Conservation (phyloP, 345 rosid species). For the Pistacia integerrima region DNA sequence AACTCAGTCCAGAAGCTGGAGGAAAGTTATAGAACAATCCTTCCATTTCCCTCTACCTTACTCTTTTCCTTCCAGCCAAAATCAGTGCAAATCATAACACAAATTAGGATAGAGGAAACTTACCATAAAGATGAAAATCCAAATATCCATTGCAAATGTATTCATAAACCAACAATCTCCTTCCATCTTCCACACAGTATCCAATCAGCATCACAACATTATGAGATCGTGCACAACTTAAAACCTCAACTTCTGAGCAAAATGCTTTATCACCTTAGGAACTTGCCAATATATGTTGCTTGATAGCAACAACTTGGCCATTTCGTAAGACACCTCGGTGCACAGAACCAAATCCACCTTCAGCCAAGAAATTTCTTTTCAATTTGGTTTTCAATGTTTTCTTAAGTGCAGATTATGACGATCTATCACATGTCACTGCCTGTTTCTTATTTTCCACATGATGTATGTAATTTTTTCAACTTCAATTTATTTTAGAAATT, state of each 20-base stretch:
- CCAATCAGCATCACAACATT: constrained; percentile 96
- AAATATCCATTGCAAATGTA: constrained; percentile 92
- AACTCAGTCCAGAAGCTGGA: neutral
- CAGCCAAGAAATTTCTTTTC: constrained; percentile 84
- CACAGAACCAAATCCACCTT: constrained; percentile 98
- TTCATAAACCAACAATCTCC: constrained; percentile 89
- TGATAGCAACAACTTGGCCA: constrained; percentile 90
- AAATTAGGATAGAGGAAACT: constrained; percentile 21
- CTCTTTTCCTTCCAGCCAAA: constrained; percentile 11
- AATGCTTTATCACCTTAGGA: constrained; percentile 93
- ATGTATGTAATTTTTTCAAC: too few relatives aligned
- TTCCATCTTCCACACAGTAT: constrained; percentile 80
- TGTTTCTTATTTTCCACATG: too few relatives aligned
- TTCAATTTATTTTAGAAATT: too few relatives aligned
- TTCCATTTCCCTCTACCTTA: constrained; percentile 6
- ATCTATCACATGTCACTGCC: too few relatives aligned
- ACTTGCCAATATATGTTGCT: constrained; percentile 93
- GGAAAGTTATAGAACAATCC: neutral
- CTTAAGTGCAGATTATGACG: too few relatives aligned
- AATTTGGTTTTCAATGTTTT: too few relatives aligned
- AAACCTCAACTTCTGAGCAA: constrained; percentile 97
- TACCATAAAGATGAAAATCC: constrained; percentile 95
- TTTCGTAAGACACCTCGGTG: constrained; percentile 78
- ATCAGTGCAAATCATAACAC: constrained; percentile 15
- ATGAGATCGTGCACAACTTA: constrained; percentile 97